Base-by-base conservation (phyloP, 2,329 filamentous ascomycete genomes). In the Alternaria incomplexa region DNA sequence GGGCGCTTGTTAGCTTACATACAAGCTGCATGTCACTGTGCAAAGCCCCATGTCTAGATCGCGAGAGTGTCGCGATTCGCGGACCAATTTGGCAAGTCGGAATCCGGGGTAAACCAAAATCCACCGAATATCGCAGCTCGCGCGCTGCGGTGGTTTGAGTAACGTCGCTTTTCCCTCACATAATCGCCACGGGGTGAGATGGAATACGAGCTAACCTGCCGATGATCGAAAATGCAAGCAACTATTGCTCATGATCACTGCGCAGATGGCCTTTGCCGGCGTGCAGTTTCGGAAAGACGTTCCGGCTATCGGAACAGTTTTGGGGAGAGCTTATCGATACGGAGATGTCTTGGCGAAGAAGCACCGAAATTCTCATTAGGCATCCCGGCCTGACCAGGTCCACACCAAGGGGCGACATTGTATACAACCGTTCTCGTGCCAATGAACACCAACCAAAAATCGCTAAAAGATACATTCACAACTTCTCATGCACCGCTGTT, bases 31-130 rank as follows among this genome's bases (percentile, higher is more conserved):
- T 10, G 17, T 47, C 26, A 15, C 11, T 6, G 9, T 15, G 12
- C 3, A 40, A 30, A 44, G 25, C 22, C 17, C 44, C 26, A 12
- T 8, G 8, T 30, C 26, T 13, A n/a, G 17, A 13, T 10, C 32
- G 6, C 12, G 8, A 13, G 50, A 28, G 9, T n/a, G 20, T 40
- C 43, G 28, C 20, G 50, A 50, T 36, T 22, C 30, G 28, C 20
- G 50, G 57, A 46, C 28, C 30, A 40, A 54, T 47, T 54, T 54
- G 43, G 48, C 20, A 54, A 54, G 40, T 46, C 48, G 57, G 57
- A 23, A 25, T 44, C 56, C 46, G 46, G 36, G 28, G 43, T 28
- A 28, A 8, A 47, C 7, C 28, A 55, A 59, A 59, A 59, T 40
- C n/a, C 43, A 28, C 57, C 57, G 57, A 59, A 23, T 12, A 12